These are phyloP conservation scores for Melanopsichium pennsylvanicum DNA, from an alignment of 1,284 basidiomycete species.

Conservation along the genomic window DNA sequence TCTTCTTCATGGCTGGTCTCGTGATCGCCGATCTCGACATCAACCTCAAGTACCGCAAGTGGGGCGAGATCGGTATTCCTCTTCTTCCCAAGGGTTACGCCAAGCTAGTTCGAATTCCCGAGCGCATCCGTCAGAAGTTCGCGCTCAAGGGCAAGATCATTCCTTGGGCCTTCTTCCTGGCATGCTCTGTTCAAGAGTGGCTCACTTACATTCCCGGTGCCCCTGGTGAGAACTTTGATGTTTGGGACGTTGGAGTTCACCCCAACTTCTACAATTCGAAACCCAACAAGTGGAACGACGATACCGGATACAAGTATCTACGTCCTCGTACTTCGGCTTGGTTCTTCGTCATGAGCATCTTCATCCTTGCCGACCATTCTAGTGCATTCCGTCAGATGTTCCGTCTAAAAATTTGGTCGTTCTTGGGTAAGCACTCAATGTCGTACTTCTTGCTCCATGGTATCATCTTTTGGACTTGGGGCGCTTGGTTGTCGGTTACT, in stretches of 20 bases:
- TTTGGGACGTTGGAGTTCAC: slow-evolving; percentile 50
- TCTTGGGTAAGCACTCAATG: slow-evolving; percentile 55
- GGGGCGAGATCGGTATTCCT: slow-evolving; percentile 41
- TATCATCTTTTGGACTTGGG: slow-evolving; percentile 59
- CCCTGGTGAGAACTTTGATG: slow-evolving; percentile 33
- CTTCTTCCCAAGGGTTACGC: slow-evolving; percentile 31
- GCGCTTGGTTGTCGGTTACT: slow-evolving; percentile 46
- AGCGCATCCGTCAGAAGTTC: slow-evolving; percentile 32
- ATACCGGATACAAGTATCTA: slow-evolving; percentile 33
- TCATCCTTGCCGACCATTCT: slow-evolving; percentile 52
- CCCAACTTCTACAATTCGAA: slow-evolving; percentile 47
- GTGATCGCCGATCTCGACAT: slow-evolving; percentile 58
- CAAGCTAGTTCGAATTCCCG: slow-evolving; percentile 27
- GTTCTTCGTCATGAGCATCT: slow-evolving; percentile 51
- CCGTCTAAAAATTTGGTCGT: slow-evolving; percentile 50
- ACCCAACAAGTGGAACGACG: slow-evolving; percentile 38
- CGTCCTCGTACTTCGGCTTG: slow-evolving; percentile 34
- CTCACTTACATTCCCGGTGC: slow-evolving; percentile 30
- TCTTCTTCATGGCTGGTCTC: slow-evolving; percentile 58
- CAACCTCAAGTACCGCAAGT: slow-evolving; percentile 53
- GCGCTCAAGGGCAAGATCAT: slow-evolving; percentile 46
- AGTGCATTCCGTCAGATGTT: slow-evolving; percentile 49
- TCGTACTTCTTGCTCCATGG: slow-evolving; percentile 55
- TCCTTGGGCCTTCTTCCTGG: slow-evolving; percentile 54
- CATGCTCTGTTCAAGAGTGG: slow-evolving; percentile 47